phyloP scores from a whole-genome alignment of 352 stramenopile genomes.

The Achlya hypogyna region DNA sequence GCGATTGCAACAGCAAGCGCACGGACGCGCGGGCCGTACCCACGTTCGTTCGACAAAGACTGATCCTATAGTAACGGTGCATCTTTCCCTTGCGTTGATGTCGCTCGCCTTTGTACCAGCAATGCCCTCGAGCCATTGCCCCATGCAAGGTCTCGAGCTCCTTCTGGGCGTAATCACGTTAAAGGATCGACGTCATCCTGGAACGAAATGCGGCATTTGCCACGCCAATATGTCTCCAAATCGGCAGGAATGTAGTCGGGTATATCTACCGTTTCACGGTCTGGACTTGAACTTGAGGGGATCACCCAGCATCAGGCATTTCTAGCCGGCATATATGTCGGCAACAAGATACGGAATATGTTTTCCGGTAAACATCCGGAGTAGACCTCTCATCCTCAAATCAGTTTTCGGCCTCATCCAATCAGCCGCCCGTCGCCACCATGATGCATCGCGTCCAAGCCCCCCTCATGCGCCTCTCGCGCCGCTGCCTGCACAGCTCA shows the following conservation, averaged over 20 bases:
- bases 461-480: not conserved
- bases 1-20: not conserved
- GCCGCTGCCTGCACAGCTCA: constrained; percentile 32
- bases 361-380: not conserved
- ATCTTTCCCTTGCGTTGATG: too few relatives aligned
- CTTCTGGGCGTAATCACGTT: too few relatives aligned
- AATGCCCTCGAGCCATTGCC: too few relatives aligned
- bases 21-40: not conserved
- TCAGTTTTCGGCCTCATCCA: not conserved
- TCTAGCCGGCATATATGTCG: not conserved
- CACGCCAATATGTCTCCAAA: too few relatives aligned
- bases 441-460: not conserved
- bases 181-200: too few relatives aligned
- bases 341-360: not conserved
- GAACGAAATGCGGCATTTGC: too few relatives aligned
- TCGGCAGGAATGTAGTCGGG: too few relatives aligned
- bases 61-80: too few relatives aligned
- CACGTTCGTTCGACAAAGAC: not conserved
- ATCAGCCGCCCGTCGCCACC: not conserved
- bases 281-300: not conserved
- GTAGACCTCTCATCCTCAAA: not conserved
- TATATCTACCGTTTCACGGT: not conserved
- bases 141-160: too few relatives aligned
- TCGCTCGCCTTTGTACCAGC: too few relatives aligned
- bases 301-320: not conserved